phyloP scores from a whole-genome alignment of 441 rosid species.

The Bruguiera hainesii region DNA sequence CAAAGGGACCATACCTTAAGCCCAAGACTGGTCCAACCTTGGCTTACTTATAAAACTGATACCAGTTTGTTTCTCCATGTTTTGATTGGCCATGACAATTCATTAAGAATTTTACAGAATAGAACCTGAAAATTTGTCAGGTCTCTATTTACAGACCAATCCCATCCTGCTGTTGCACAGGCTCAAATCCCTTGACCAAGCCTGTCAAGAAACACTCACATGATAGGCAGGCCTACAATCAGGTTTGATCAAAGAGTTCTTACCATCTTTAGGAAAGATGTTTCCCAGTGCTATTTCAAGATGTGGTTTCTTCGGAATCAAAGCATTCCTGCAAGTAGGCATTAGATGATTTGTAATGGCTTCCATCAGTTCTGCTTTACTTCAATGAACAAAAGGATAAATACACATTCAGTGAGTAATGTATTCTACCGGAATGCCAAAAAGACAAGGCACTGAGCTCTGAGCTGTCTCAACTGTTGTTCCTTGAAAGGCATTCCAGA shows the following conservation, averaged over 20 bases:
- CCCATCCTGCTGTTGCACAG: not conserved
- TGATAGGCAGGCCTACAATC: not conserved
- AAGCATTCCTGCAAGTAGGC: constrained; percentile 48
- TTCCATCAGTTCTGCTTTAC: not conserved
- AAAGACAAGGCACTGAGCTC: constrained; percentile 96
- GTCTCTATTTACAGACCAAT: not conserved
- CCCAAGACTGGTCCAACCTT: too few relatives aligned
- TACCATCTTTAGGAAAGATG: constrained; percentile 72
- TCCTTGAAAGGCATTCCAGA: constrained; percentile 79
- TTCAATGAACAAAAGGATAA: not conserved
- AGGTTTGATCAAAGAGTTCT: constrained; percentile 13
- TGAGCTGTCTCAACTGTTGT: constrained; percentile 89
- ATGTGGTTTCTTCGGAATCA: constrained; percentile 87
- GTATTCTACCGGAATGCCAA: constrained; percentile 73
- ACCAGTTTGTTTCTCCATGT: too few relatives aligned
- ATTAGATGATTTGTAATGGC: constrained; percentile 13
- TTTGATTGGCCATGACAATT: too few relatives aligned
- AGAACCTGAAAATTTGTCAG: not conserved
- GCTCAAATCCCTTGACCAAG: constrained; percentile 6
- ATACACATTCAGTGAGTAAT: constrained; percentile 13
- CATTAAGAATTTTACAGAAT: not conserved
- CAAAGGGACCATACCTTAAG: too few relatives aligned
- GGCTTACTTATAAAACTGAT: too few relatives aligned
- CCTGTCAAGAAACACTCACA: constrained; percentile 1
- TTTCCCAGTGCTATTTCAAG: constrained; percentile 89